Base-by-base conservation (phyloP, 139 green algal genomes). In the Tetradesmus lagerheimii region DNA sequence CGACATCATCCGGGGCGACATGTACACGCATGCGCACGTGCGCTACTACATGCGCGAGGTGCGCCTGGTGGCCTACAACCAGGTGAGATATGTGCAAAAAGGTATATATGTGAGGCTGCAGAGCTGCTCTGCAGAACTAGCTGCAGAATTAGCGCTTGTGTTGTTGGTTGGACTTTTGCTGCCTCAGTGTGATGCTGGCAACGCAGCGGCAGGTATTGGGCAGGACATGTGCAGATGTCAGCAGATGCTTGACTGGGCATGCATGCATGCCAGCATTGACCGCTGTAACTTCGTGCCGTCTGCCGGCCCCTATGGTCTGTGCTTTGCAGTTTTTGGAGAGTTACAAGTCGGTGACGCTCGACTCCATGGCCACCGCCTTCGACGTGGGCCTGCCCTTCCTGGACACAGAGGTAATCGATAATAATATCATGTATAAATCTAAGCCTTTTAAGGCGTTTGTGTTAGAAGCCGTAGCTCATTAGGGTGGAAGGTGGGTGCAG, bases 311-410 rank as follows among this genome's bases (percentile, higher is more conserved):
- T 81, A 4, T 81, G 0, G 5, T 84, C 20, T n/a, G n/a, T n/a
- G n/a, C n/a, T 25, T 3, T 53, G 29, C 96, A 98, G 95, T 99
- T 99, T 92, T 93, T 99, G 39, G 96, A 99, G 92, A 96, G 92
- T 2, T 99, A 99, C 96, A 99, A 99, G 95, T 97, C 93, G 77
- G 98, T 99, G 31, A 99, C 96, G 3, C 91, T 99, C 39, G 93
- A 94, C 4, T 94, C 91, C 83, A 99, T 99, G 98, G 97, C 98
- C 5, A 82, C 89, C 18, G 88, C 94, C 0, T 99, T 99, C 93
- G 90, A 94, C 35, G 90, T 95, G 20, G 83, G 47, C 31, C 25
- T 88, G 23, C 80, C 76, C 20, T 97, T 97, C 90, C 84, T 97
- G 62, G 95, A 96, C 90, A 75, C 43, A 8, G 94, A 96, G 87